A percentile compares a stretch with the other conserved stretches of the same genome.
Conservation (phyloP, 108 stramenopile species). For the Parmales sp. region DNA sequence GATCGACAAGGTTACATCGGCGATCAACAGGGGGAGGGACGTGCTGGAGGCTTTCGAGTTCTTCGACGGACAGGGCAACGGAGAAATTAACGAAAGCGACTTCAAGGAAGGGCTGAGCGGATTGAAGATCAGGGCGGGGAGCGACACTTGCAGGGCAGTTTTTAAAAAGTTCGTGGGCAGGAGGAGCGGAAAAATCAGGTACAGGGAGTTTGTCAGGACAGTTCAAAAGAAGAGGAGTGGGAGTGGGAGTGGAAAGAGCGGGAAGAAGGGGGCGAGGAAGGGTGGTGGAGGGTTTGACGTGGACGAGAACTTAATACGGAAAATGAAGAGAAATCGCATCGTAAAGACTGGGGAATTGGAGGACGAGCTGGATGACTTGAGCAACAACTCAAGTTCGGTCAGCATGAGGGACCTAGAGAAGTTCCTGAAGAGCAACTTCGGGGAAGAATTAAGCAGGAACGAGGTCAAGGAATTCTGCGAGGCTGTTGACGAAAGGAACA, state of each 20-base stretch:
- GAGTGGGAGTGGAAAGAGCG: neutral
- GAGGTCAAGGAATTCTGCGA: neutral
- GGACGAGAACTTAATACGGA: neutral
- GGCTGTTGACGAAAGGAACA: neutral
- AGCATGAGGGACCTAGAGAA: constrained; percentile 6
- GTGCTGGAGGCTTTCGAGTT: constrained; percentile 18
- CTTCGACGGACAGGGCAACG: constrained; percentile 13
- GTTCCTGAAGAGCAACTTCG: neutral
- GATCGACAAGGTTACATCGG: constrained; percentile 5
- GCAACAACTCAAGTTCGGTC: neutral
- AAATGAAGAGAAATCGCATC: neutral
- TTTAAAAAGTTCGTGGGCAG: constrained; percentile 10
- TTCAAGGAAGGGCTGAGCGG: neutral
- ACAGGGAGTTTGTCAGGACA: constrained; percentile 6
- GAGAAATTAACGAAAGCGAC: neutral
- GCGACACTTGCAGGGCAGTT: neutral
- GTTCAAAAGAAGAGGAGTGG: neutral
- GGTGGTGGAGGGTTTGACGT: neutral
- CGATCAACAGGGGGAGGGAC: neutral
- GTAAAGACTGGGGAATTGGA: neutral
- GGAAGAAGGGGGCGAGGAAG: constrained; percentile 3
- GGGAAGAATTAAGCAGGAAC: neutral
- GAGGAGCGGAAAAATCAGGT: constrained; percentile 8
- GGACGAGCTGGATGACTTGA: neutral
- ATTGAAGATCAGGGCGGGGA: neutral